Evolutionary conservation across 2,329 filamentous ascomycete species (phyloP), one percentile per base, ranked within the genome.

Genomic region (Amauroascus niger): DNA sequence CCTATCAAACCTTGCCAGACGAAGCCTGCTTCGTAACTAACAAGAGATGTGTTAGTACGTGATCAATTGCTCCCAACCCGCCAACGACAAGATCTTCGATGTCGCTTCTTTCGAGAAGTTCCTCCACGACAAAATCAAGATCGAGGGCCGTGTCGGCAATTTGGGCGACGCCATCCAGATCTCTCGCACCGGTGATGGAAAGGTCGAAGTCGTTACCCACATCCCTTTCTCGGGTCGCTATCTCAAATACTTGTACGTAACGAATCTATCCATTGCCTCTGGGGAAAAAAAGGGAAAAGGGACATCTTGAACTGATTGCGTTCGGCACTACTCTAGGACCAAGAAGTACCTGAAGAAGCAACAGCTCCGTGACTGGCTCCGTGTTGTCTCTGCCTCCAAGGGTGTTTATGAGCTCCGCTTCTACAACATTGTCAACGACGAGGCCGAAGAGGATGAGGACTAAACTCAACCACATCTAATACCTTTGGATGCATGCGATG

Each of bases 321-420:
- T 28, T 49, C 1, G 37, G 30, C 22, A 14, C n/a, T n/a, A n/a
- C 18, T 46, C 28, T 64, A 95, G 88, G 74, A 98, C 93, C 76
- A 98, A 98, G 88, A 98, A 98, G 84, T 98, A 95, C 86, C 86
- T 98, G 77, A 98, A 98, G 89, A 98, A 98, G 88, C 88, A 96
- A 82, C 91, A 97, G 84, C 88, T 98, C 74, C 88, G 93, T 79
- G 93, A 98, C 82, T 98, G 93, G 93, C 87, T 98, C 72, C 90
- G 93, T 70, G 91, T 98, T 68, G 93, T 98, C 71, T 94, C 89
- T 67, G 97, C 91, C 74, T 89, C 87, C 75, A 91, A 91, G 80
- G 91, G 93, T 73, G 90, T 96, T 64, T 98, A 98, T 81, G 90
- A 96, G 82, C 86, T 98, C 77, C 90, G 95, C 81, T 98, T 98